Conservation (phyloP, 202 grass and related monocot genomes). For the Sporobolus alterniflorus region DNA sequence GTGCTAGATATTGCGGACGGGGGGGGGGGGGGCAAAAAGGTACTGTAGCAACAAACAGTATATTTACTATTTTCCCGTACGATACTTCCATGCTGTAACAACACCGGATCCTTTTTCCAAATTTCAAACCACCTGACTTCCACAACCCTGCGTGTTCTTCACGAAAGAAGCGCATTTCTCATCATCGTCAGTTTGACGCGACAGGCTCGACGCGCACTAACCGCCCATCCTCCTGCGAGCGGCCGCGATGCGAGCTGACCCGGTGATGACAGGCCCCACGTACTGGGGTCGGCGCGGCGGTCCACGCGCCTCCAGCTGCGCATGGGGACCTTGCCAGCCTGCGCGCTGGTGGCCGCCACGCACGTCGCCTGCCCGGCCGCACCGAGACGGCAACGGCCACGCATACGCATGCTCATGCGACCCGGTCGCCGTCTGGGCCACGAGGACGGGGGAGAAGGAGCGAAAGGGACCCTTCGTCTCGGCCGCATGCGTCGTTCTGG, state of each 20-base stretch:
- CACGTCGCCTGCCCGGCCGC: slow-evolving; percentile 10
- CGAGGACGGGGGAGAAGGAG: not conserved
- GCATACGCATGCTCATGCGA: not conserved
- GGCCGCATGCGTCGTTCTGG: not conserved
- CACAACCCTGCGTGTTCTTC: not conserved
- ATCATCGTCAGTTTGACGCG: not conserved
- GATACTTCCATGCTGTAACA: too few relatives aligned
- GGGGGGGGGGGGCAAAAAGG: too few relatives aligned
- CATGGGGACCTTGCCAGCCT: not conserved
- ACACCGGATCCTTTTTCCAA: too few relatives aligned
- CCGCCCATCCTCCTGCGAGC: not conserved
- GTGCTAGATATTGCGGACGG: too few relatives aligned
- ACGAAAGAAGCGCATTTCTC: not conserved
- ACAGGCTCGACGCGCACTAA: not conserved
- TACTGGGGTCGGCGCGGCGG: slow-evolving; percentile 12
- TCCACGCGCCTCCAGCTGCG: slow-evolving; percentile 33
- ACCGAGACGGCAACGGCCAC: slow-evolving; percentile 34
- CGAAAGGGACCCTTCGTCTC: not conserved
- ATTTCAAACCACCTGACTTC: slow-evolving; percentile 6
- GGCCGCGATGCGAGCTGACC: not conserved
- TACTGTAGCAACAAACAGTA: too few relatives aligned
- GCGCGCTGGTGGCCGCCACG: not conserved
- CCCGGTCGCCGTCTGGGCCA: slow-evolving; percentile 29
- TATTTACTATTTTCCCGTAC: too few relatives aligned
- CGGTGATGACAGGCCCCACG: not conserved